Base-by-base conservation (phyloP, 495 filamentous ascomycete species). In the Bryoglossum gracile region DNA sequence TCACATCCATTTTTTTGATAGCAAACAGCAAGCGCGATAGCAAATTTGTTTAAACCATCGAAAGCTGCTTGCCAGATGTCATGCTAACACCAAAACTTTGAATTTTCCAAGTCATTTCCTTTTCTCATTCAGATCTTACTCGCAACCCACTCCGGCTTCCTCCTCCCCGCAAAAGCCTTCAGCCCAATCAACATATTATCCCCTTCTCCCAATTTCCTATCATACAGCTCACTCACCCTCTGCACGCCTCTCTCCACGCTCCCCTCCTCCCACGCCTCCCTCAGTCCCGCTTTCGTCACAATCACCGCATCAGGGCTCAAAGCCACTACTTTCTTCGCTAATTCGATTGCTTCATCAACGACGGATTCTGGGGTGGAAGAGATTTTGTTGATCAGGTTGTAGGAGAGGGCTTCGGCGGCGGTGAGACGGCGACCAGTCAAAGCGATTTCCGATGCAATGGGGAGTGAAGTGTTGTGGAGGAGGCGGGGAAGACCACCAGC, bases 241-340 rank as follows among this genome's bases (percentile, higher is more conserved):
- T 72, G 67, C n/a, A 75, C 78, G n/a, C 68, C 78, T 43, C 78
- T 74, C 57, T 83, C 82, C 35, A 80, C 83, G 39, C 75, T 78
- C 3, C 65, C 72, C 41, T 67, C 71, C 61, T 84, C 78, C 73
- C 67, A 71, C 10, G 82, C 81, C 54, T 80, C 56, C 58, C 77
- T 73, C 51, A 94, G 50, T 23, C 82, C 86, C 43, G 77, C 74
- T 43, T 83, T 72, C 32, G 71, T 81, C 26, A 83, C 80, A 59
- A 89, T 75, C 25, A 91, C 70, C 16, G 81, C 73, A 60, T 94
- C 87, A 2, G 87, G 89, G 60, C 80, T 86, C 62, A 81, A 82
- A 48, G 53, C 65, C 10, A 69, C 74, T 22, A 86, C 69, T 57
- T 73, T 64, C 50, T 65, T 61, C 5, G 80, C 82, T 50, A 74